phyloP scores from a whole-genome alignment of 2,329 filamentous ascomycete species.

The Lasiodiplodia citricola region DNA sequence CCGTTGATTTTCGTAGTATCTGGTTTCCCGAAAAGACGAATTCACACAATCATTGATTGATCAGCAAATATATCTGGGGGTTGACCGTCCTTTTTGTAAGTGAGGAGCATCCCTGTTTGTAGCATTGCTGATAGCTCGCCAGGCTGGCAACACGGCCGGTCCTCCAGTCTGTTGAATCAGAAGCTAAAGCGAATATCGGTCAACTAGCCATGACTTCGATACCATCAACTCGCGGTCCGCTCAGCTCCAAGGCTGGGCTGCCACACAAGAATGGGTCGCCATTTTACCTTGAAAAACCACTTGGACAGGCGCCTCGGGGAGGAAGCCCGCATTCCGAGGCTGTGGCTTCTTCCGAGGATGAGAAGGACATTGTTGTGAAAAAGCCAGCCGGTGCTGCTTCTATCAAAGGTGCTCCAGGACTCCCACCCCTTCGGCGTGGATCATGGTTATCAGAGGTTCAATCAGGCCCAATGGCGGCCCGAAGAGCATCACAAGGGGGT shows the following conservation, averaged over 20 bases:
- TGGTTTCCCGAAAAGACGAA: background rate
- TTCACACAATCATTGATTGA: background rate
- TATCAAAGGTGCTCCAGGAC: conserved; percentile 59
- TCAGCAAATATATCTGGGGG: background rate
- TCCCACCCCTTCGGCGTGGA: conserved; percentile 39
- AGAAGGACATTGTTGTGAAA: conserved; percentile 62
- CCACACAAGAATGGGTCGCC: conserved; percentile 22
- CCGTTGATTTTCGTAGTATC: background rate
- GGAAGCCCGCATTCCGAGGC: conserved; percentile 89
- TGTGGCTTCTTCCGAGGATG: conserved; percentile 92
- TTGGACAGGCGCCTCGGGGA: conserved; percentile 19
- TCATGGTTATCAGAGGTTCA: conserved; percentile 90
- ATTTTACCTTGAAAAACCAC: conserved; percentile 19
- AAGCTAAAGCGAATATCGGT: background rate
- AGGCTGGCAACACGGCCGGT: conserved; percentile 18
- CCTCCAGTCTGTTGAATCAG: background rate
- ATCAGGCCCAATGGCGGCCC: conserved; percentile 38
- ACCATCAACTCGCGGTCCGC: conserved; percentile 18
- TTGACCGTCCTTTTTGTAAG: conserved; percentile 7
- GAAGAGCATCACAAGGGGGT: conserved; percentile 75
- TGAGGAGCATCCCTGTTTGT: background rate
- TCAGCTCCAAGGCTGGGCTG: conserved; percentile 3
- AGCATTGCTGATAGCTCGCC: background rate
- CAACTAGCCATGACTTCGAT: conserved; percentile 19
- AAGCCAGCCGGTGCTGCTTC: conserved; percentile 15